These are phyloP conservation scores for Penicillium occitanis DNA, from an alignment of 2,329 filamentous ascomycete species.

Conservation along the genomic window DNA sequence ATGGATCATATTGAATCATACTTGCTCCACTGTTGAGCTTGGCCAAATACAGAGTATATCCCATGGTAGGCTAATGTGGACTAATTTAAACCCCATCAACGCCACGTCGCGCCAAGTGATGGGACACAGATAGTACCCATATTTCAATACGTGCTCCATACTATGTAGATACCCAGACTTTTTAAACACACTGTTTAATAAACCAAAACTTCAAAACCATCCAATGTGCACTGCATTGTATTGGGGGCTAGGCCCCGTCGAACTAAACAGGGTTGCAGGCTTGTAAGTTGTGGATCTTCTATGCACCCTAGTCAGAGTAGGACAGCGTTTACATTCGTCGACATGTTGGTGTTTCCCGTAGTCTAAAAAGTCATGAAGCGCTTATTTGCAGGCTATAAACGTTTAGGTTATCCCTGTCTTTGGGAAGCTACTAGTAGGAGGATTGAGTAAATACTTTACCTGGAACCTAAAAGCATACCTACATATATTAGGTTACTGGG, in stretches of 20 bases:
- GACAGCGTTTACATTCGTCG: constrained; percentile 2
- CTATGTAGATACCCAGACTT: neutral
- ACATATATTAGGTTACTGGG: neutral
- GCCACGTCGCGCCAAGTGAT: constrained; percentile 3
- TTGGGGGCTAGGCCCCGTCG: constrained; percentile 15
- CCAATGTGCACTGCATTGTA: neutral
- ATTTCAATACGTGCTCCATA: neutral
- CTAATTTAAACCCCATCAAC: constrained; percentile 8
- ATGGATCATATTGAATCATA: neutral
- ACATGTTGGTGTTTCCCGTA: neutral
- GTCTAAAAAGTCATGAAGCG: constrained; percentile 2
- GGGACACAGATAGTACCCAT: neutral
- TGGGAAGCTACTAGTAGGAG: neutral
- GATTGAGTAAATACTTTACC: neutral
- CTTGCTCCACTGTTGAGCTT: neutral
- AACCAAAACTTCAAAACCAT: neutral
- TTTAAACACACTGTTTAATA: neutral
- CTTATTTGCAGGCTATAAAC: constrained; percentile 7
- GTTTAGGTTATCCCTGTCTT: neutral
- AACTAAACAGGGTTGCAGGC: constrained; percentile 5
- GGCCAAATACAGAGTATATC: neutral
- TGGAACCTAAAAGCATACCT: neutral
- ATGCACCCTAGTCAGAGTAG: neutral
- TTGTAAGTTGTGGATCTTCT: neutral
- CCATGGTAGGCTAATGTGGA: neutral